Evolutionary conservation across 2,329 filamentous ascomycete genomes (phyloP).

Genomic region (Aureobasidium sp.): DNA sequence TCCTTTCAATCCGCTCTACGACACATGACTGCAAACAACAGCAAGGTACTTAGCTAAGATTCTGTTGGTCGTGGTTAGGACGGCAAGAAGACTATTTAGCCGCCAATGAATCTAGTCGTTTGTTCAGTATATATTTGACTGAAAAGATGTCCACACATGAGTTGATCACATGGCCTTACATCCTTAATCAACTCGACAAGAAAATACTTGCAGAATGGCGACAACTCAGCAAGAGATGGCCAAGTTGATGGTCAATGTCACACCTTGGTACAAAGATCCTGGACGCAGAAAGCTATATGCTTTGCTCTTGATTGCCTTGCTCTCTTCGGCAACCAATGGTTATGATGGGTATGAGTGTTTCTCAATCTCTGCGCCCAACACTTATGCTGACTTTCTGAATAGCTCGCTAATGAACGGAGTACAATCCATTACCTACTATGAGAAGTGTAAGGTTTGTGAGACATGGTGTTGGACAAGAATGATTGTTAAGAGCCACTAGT

Average conservation of each 20-base stretch:
- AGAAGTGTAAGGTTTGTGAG: neutral
- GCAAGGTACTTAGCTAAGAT: too few species aligned
- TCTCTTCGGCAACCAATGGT: neutral
- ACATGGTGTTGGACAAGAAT: neutral
- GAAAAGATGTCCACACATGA: too few species aligned
- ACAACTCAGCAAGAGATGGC: neutral
- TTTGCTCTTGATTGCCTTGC: constrained; percentile 1
- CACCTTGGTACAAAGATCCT: constrained; percentile 4
- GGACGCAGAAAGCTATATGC: neutral
- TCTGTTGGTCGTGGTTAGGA: too few species aligned
- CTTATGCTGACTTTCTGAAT: too few species aligned
- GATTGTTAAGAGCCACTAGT: neutral
- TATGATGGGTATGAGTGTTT: neutral
- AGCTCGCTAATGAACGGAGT: neutral
- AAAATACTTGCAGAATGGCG: neutral
- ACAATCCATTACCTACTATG: neutral
- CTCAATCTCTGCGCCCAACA: too few species aligned
- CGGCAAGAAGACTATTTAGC: too few species aligned
- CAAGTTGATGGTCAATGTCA: neutral
- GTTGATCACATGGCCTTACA: too few species aligned
- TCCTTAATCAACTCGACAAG: too few species aligned
- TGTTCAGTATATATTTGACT: too few species aligned
- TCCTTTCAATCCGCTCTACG: too few species aligned
- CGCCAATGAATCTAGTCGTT: too few species aligned
- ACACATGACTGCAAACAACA: too few species aligned